Conservation (phyloP, 257 asterid genomes). For the Salvia hispanica region DNA sequence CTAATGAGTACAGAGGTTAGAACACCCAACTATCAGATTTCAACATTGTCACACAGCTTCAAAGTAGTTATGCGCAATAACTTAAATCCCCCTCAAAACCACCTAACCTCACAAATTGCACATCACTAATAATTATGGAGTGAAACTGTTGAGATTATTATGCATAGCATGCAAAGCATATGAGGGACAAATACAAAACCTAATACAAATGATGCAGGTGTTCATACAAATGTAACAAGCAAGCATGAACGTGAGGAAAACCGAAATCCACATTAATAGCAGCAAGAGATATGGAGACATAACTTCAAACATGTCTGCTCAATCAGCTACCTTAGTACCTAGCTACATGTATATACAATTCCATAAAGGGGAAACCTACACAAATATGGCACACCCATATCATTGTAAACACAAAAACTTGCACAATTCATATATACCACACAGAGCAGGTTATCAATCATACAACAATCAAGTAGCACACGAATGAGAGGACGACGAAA, state of each 20-base stretch:
- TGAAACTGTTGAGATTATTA: neutral
- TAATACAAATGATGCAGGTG: neutral
- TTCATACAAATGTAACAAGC: neutral
- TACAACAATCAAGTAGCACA: neutral
- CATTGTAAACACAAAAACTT: neutral
- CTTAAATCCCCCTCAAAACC: neutral
- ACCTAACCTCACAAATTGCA: neutral
- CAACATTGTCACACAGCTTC: neutral
- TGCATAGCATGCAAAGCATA: neutral
- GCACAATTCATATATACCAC: neutral
- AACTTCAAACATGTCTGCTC: neutral
- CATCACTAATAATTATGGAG: neutral
- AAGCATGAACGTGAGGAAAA: neutral
- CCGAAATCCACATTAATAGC: neutral
- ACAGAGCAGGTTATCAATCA: neutral
- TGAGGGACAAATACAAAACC: neutral
- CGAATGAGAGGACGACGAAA: neutral
- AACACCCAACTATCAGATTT: neutral
- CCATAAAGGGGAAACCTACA: neutral
- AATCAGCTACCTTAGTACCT: no score
- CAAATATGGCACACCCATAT: neutral
- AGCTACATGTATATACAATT: neutral
- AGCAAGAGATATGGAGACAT: neutral
- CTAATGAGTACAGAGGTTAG: neutral
- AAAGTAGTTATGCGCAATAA: neutral